Conservation (phyloP, 108 stramenopile genomes). For the Aurantiochytrium sp. region DNA sequence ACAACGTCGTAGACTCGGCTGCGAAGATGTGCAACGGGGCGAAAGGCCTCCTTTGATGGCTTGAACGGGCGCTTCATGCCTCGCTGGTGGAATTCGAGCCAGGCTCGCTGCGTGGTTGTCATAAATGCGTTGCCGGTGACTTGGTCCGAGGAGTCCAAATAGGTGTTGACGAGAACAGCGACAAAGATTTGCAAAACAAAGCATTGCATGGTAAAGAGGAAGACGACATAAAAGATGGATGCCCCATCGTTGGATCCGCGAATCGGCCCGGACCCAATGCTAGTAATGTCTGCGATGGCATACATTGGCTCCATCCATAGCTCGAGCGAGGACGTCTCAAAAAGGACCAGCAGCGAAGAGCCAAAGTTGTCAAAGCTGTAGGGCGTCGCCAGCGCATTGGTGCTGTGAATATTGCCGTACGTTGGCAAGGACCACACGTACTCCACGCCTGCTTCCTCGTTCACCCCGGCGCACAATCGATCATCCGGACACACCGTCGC, state of each 20-base stretch:
- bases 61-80: background rate
- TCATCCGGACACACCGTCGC: background rate
- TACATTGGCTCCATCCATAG: conserved; percentile 40
- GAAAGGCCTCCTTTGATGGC: background rate
- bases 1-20: conserved; percentile 22
- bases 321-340: conserved; percentile 38
- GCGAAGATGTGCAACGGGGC: background rate
- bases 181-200: conserved; percentile 65
- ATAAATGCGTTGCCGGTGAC: background rate
- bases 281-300: conserved; percentile 21
- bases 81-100: conserved; percentile 32
- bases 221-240: conserved; percentile 41
- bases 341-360: conserved; percentile 36
- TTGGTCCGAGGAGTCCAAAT: conserved; percentile 37
- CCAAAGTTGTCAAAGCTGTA: conserved; percentile 40
- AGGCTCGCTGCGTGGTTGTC: conserved; percentile 35
- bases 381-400: background rate
- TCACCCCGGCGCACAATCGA: background rate
- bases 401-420: background rate
- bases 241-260: background rate
- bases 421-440: background rate
- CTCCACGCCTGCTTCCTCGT: background rate
- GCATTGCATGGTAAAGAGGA: conserved; percentile 53
- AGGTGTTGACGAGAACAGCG: conserved; percentile 59
- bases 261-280: background rate